Evolutionary conservation across 2,329 filamentous ascomycete genomes (phyloP), one percentile per base, ranked within the genome.

Genomic region (Penicillium hesseltinei): DNA sequence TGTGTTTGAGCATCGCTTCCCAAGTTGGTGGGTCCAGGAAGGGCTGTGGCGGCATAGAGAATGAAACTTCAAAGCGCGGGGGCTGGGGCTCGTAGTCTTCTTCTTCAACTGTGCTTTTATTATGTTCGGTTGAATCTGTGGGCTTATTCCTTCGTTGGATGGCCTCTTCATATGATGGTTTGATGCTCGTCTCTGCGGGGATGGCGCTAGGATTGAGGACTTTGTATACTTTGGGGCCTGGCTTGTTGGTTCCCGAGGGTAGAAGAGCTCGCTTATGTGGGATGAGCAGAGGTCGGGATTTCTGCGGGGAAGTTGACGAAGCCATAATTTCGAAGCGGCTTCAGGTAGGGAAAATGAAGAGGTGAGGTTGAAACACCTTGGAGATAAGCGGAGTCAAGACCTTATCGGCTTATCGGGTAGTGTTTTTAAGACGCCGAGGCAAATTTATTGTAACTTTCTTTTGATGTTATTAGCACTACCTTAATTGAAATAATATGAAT

Each of bases 1-100:
- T 57, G 56, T 59, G 66, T 23, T 63, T 70, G 27, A 69, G 54
- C 47, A 75, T 68, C 13, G 58, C 66, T 55, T 72, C 71, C 62
- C 75, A 71, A 10, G 62, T 47, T 6, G 60, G 65, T 8, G 73
- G 71, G 57, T 77, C 73, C 9, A 77, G 65, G 52, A 78, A 77
- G 23, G 73, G 75, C 59, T 77, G 73, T 35, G 72, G 65, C 21
- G 68, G 57, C 8, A 57, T 55, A 25, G 69, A 70, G 17, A 74
- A 73, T 46, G 75, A 64, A 50, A 73, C 67, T 44, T 75, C 69
- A n/a, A 69, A 66, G 13, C 58, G 59, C 1, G 46, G 27, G 5
- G 56, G n/a, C 9, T 52, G 57, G 7, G 27, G n/a, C 4, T 43
- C 40, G 13, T 36, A 40, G 9, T 56, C 31, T 21, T 49, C 51